phyloP scores from a whole-genome alignment of 2,329 filamentous ascomycete species.

The Aspergillus sp. region DNA sequence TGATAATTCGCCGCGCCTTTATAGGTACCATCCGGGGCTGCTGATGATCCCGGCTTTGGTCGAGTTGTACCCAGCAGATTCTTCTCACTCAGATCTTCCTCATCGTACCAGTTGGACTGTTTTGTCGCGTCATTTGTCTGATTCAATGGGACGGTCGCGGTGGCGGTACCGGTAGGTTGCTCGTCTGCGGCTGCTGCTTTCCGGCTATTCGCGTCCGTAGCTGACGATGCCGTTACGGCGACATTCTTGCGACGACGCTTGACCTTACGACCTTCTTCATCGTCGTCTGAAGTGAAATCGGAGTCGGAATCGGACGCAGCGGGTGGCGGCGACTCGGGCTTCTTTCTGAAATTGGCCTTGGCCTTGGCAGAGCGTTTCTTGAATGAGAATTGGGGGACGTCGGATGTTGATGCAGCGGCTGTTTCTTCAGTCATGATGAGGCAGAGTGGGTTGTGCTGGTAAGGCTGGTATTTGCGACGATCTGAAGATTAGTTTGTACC shows the following conservation, averaged over 20 bases:
- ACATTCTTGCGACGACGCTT: constrained; percentile 71
- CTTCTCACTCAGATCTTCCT: constrained; percentile 46
- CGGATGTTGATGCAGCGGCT: constrained; percentile 4
- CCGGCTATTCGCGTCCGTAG: constrained; percentile 25
- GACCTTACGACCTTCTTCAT: constrained; percentile 66
- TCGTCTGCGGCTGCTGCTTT: constrained; percentile 42
- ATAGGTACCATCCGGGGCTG: constrained; percentile 59
- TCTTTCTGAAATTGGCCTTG: constrained; percentile 73
- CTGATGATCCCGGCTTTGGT: constrained; percentile 10
- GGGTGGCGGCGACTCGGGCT: constrained; percentile 69
- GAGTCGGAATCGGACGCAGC: constrained; percentile 47
- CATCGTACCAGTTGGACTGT: constrained; percentile 81
- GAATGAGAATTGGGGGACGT: constrained; percentile 49
- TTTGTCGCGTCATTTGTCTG: constrained; percentile 83
- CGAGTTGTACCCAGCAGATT: constrained; percentile 33
- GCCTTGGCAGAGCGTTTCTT: constrained; percentile 76
- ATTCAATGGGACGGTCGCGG: constrained; percentile 56
- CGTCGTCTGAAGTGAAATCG: constrained; percentile 66
- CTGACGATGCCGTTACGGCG: constrained; percentile 59
- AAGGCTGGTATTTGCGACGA: background rate
- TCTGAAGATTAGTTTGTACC: no score
- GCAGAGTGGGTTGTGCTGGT: background rate
- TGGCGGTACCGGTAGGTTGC: constrained; percentile 55
- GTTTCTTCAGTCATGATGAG: constrained; percentile 24
- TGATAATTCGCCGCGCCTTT: constrained; percentile 66